Percentiles rank a stretch among this genome's conserved stretches.
Conservation (phyloP, 352 stramenopile genomes). For the Phytopythium mirpurense region DNA sequence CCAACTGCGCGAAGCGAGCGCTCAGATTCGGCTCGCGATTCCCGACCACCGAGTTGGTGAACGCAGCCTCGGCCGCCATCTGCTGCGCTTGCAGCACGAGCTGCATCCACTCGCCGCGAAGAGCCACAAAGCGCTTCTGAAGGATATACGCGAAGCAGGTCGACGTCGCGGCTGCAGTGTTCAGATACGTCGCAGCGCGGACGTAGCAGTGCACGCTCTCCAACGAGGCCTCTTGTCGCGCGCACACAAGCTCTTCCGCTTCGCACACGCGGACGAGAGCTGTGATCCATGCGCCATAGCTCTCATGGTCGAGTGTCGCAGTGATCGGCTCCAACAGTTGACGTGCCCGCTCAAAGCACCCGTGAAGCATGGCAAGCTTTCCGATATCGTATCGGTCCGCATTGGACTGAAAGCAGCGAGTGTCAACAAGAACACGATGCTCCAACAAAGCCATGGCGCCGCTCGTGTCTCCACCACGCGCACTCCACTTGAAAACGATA, state of each 20-base stretch:
- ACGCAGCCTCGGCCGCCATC: constrained; percentile 32
- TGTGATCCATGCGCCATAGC: constrained; percentile 41
- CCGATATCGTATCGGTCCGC: constrained; percentile 41
- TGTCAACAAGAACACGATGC: constrained; percentile 10
- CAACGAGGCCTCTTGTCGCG: constrained; percentile 15
- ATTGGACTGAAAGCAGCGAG: constrained; percentile 12
- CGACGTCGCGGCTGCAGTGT: constrained; percentile 26
- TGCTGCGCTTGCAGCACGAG: constrained; percentile 39
- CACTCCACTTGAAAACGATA: constrained; percentile 27
- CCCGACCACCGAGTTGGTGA: constrained; percentile 22
- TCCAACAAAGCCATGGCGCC: constrained; percentile 10
- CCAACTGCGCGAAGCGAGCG: constrained; percentile 19
- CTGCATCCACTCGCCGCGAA: constrained; percentile 36
- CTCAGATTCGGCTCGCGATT: constrained; percentile 17
- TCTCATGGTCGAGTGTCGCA: constrained; percentile 25
- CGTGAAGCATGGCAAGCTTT: constrained; percentile 33
- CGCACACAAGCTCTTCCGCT: constrained; percentile 23
- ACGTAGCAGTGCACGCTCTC: constrained; percentile 23
- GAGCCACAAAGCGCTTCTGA: constrained; percentile 28
- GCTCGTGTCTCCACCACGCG: constrained; percentile 4
- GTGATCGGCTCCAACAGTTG: constrained; percentile 22
- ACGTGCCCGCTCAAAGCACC: constrained; percentile 19
- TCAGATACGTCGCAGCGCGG: constrained; percentile 21
- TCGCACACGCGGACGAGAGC: constrained; percentile 27
- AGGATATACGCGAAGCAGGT: constrained; percentile 34